These are phyloP conservation scores for Juglanconis oblonga DNA, from an alignment of 2,329 filamentous ascomycete genomes.

Conservation along the genomic window DNA sequence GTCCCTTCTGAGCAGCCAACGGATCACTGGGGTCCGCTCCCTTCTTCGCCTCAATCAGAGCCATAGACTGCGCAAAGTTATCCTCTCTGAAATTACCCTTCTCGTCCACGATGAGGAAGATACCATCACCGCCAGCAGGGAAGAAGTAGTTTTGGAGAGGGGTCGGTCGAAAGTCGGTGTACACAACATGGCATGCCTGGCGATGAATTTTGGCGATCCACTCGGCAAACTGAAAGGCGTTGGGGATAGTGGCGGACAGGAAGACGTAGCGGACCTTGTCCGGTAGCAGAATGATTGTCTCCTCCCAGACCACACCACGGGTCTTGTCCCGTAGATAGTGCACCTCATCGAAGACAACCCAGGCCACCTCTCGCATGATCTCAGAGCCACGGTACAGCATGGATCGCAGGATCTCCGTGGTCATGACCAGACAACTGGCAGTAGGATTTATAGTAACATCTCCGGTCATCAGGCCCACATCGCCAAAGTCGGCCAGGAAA, in stretches of 20 bases:
- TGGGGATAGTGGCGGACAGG: conserved; percentile 95
- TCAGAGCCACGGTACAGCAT: conserved; percentile 98
- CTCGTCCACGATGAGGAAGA: conserved; percentile 92
- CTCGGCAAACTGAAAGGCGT: conserved; percentile 98
- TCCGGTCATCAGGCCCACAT: conserved; percentile 97
- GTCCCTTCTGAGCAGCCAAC: conserved; percentile 77
- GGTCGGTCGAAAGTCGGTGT: conserved; percentile 96
- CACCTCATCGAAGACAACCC: conserved; percentile 98
- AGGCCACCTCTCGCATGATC: conserved; percentile 98
- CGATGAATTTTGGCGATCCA: conserved; percentile 99
- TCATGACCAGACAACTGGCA: conserved; percentile 97
- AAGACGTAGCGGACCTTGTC: conserved; percentile 99
- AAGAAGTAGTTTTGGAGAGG: conserved; percentile 98
- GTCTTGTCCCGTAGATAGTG: conserved; percentile 96
- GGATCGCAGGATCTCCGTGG: conserved; percentile 96
- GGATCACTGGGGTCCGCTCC: conserved; percentile 79
- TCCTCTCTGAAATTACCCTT: conserved; percentile 94
- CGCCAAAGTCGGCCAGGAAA: conserved; percentile 91
- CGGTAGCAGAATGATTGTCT: conserved; percentile 95
- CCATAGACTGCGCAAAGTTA: conserved; percentile 97
- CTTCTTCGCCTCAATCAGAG: conserved; percentile 81
- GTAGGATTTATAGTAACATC: conserved; percentile 99
- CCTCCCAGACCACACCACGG: conserved; percentile 97
- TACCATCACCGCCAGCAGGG: conserved; percentile 86
- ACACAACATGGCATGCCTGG: conserved; percentile 97